These are phyloP conservation scores for Cytidiella melzeri DNA, from an alignment of 768 basidiomycete species.

Conservation along the genomic window DNA sequence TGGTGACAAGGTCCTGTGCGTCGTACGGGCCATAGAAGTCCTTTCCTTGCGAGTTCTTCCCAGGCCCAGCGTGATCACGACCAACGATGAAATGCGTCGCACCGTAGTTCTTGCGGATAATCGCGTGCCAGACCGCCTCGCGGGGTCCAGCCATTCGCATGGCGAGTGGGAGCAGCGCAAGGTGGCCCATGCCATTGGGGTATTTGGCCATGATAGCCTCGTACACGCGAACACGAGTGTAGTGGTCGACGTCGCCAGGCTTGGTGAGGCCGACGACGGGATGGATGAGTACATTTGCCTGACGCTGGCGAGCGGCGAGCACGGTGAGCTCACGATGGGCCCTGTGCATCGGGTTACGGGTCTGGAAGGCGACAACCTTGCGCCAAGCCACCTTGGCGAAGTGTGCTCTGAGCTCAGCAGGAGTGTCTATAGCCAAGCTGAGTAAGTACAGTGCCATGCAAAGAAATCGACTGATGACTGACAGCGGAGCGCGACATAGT, in stretches of 20 bases:
- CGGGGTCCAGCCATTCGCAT: constrained; percentile 99
- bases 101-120: constrained; percentile 98
- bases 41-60: constrained; percentile 91
- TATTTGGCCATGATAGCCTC: constrained; percentile 98
- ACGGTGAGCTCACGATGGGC: constrained; percentile 98
- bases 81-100: constrained; percentile 98
- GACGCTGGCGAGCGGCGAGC: constrained; percentile 88
- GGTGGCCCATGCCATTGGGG: constrained; percentile 97
- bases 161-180: constrained; percentile 92
- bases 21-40: constrained; percentile 98
- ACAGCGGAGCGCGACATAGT: constrained; percentile 95
- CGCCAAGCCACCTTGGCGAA: constrained; percentile 97
- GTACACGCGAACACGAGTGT: constrained; percentile 95
- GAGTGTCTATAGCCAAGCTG: constrained; percentile 59
- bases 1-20: constrained; percentile 87
- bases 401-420: constrained; percentile 87
- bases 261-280: constrained; percentile 98
- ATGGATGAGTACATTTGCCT: constrained; percentile 96
- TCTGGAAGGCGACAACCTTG: constrained; percentile 98
- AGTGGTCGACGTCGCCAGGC: constrained; percentile 89
- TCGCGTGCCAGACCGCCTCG: constrained; percentile 98
- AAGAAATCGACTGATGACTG: constrained; percentile 23
- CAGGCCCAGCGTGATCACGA: constrained; percentile 94
- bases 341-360: constrained; percentile 98
- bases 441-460: not conserved